phyloP scores from a whole-genome alignment of 1,139 yeast genomes.

The Saccharomyces hybrid region DNA sequence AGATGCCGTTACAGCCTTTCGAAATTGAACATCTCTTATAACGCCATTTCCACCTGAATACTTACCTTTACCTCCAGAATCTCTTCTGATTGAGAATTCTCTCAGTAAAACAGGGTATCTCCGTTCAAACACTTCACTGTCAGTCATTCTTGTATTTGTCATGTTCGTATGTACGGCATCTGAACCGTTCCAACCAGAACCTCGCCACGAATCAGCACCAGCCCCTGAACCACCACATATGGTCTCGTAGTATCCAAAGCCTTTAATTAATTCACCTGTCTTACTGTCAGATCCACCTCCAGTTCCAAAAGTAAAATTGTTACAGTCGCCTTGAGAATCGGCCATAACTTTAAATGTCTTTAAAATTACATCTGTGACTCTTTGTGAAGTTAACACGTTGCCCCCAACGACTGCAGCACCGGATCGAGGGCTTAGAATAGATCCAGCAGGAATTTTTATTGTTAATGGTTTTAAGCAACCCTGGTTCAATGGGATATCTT shows the following conservation, averaged over 20 bases:
- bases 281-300: conserved; percentile 34
- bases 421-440: conserved; percentile 59
- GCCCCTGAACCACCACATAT: conserved; percentile 70
- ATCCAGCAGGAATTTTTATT: conserved; percentile 58
- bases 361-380: conserved; percentile 71
- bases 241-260: conserved; percentile 68
- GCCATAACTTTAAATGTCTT: conserved; percentile 73
- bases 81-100: conserved; percentile 44
- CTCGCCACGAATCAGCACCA: conserved; percentile 48
- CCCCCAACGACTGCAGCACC: conserved; percentile 89
- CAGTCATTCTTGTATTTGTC: conserved; percentile 67
- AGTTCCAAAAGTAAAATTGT: conserved; percentile 62
- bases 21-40: conserved; percentile 52
- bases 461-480: conserved; percentile 72
- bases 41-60: conserved; percentile 57
- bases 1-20: conserved; percentile 47
- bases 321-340: conserved; percentile 70
- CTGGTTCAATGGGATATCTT: conserved; percentile 76
- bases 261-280: conserved; percentile 37
- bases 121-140: conserved; percentile 58
- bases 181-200: conserved; percentile 52
- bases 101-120: conserved; percentile 55
- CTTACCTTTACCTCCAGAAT: conserved; percentile 53
- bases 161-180: conserved; percentile 62
- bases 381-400: conserved; percentile 75